Conservation (phyloP, 306 rosid species). For the Leucaena leucocephala region DNA sequence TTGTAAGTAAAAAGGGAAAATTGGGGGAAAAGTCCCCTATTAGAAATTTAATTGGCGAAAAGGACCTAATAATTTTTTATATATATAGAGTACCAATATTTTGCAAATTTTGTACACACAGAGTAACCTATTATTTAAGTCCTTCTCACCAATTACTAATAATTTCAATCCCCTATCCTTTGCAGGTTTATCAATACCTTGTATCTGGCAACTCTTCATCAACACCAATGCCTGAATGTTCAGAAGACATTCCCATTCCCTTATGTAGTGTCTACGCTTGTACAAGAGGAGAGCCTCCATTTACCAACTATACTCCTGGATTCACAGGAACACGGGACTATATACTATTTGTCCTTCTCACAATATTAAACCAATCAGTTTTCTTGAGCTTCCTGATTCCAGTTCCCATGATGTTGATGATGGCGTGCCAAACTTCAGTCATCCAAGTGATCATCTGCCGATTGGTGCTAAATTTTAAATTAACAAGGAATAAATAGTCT, state of each 20-base stretch:
- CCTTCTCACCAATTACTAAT: not conserved
- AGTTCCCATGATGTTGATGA: constrained; percentile 67
- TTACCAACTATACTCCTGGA: constrained; percentile 92
- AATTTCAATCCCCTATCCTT: constrained; percentile 32
- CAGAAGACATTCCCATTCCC: constrained; percentile 67
- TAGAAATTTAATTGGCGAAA: too few species aligned
- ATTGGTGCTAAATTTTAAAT: constrained; percentile 82
- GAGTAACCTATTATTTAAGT: too few species aligned
- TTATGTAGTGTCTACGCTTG: constrained; percentile 67
- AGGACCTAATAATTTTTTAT: too few species aligned
- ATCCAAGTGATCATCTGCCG: constrained; percentile 96
- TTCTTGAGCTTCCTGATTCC: constrained; percentile 78
- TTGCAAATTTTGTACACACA: too few species aligned
- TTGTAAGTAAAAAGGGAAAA: not conserved
- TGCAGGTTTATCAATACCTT: constrained; percentile 79
- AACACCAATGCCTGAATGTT: constrained; percentile 32
- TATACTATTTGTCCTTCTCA: constrained; percentile 66
- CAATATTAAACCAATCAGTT: constrained; percentile 64
- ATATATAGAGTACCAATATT: too few species aligned
- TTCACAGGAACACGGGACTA: constrained; percentile 89
- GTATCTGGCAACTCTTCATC: constrained; percentile 60
- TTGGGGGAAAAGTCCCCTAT: too few species aligned
- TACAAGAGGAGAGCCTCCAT: constrained; percentile 80
- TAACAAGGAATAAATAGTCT: constrained; percentile 36
- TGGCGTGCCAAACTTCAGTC: constrained; percentile 74